Evolutionary conservation across 208 protist genomes (phyloP), one percentile per base, ranked within the genome.

Genomic region (Trypanosoma melophagium): DNA sequence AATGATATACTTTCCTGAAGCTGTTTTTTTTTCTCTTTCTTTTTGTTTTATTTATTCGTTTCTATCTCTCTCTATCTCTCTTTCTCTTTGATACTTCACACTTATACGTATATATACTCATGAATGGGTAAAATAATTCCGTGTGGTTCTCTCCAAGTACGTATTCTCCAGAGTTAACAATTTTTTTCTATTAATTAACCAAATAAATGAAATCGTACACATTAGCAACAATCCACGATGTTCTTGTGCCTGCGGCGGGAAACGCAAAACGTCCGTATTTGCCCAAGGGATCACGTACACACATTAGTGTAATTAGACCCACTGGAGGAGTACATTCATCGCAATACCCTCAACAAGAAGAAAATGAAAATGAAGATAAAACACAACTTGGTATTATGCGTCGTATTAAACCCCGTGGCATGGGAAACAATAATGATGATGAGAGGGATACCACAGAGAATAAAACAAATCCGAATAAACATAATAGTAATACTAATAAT

Each of bases 281-380:
- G 47, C 79, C 82, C 3, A 67, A 76, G 16, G 79, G 78, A 8
- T 62, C 77, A 53, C 72, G 74, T 16, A 77, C 77, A 19, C 87
- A 90, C 59, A 49, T 90, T 16, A 75, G 64, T 28, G 80, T 84
- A 60, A 72, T 66, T 4, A 25, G 70, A 4, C 21, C 52, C 13
- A 21, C 47, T n/a, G n/a, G n/a, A 25, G 4, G 51, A 25, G 57
- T 35, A 14, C 13, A 14, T 1, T 1, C 7, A 16, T 22, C 44
- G 5, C 28, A 1, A 35, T 35, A 35, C 28, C 1, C 5, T 35
- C 28, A 35, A 35, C 28, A 35, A 35, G 28, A 35, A 35, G 28
- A 35, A 35, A 35, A 35, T 7, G 28, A 35, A 35, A 5, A 35
- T 7, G 5, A 35, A 60, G 17, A 24, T 19, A 47, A 0, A 60